Conservation (phyloP, 2,329 filamentous ascomycete genomes). For the Fusarium pseudograminearum region DNA sequence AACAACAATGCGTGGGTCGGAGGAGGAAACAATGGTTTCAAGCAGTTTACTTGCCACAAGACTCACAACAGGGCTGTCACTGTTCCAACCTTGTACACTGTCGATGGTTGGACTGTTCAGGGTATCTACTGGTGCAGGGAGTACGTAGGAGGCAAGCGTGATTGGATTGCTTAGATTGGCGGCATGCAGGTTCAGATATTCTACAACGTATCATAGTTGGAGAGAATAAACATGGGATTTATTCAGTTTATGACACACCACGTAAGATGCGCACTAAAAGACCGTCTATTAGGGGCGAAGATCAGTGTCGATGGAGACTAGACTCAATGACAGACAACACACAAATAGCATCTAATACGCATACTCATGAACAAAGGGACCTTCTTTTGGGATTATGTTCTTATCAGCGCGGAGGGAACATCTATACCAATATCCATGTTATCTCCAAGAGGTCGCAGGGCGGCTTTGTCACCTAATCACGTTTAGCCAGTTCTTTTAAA, state of each 20-base stretch:
- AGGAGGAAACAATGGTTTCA: neutral
- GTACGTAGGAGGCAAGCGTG: fast-evolving
- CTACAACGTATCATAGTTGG: neutral
- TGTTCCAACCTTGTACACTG: neutral
- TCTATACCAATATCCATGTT: fast-evolving
- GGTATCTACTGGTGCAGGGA: neutral
- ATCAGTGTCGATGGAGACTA: fast-evolving
- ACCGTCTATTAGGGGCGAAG: fast-evolving
- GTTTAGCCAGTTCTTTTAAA: fast-evolving
- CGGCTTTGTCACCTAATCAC: fast-evolving
- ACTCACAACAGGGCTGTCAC: neutral
- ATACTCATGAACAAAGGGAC: too few relatives aligned
- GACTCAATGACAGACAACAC: fast-evolving
- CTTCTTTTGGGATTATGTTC: too few relatives aligned
- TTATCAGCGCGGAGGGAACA: too few relatives aligned
- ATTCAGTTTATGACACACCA: too few relatives aligned
- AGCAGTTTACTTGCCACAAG: neutral
- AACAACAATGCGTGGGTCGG: neutral
- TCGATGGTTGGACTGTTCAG: neutral
- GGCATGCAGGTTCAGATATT: fast-evolving
- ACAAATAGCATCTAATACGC: fast-evolving
- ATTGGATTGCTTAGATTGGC: neutral
- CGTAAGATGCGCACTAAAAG: fast-evolving
- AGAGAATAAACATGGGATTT: too few relatives aligned
- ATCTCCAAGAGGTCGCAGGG: too few relatives aligned